Percentiles rank a stretch among this genome's conserved stretches.
Evolutionary conservation across 2,329 filamentous ascomycete species (phyloP).

Genomic region (Hypoxylon sp.): DNA sequence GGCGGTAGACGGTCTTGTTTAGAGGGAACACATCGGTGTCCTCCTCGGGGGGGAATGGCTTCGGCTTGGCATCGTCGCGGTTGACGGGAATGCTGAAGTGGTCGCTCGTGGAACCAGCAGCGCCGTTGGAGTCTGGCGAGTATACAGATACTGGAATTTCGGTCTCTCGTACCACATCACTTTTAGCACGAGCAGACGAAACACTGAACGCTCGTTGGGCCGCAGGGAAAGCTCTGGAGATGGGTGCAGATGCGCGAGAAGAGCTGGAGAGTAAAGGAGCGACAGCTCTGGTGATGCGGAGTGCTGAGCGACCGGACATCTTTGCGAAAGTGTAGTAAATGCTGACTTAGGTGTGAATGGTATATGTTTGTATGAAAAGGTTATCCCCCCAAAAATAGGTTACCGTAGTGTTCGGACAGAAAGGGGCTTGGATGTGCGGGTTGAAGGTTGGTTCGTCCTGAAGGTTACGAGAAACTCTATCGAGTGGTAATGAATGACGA

Average conservation of each 20-base stretch:
- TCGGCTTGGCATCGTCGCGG: constrained; percentile 61
- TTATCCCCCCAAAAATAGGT: neutral
- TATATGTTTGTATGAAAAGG: constrained; percentile 11
- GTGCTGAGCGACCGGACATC: constrained; percentile 54
- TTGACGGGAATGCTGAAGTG: constrained; percentile 70
- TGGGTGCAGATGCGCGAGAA: constrained; percentile 45
- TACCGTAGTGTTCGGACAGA: constrained; percentile 6
- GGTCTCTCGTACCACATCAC: constrained; percentile 69
- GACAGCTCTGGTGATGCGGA: constrained; percentile 53
- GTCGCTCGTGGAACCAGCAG: constrained; percentile 59
- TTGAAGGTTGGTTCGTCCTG: constrained; percentile 12
- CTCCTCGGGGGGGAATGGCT: constrained; percentile 60
- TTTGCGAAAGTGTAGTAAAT: constrained; percentile 31
- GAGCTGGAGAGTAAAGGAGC: constrained; percentile 50
- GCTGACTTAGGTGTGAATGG: constrained; percentile 8
- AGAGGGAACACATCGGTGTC: constrained; percentile 67
- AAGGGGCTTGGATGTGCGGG: constrained; percentile 15
- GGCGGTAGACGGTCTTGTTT: constrained; percentile 66
- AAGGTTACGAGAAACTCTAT: constrained; percentile 28
- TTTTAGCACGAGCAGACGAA: constrained; percentile 59
- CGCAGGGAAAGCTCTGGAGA: constrained; percentile 49
- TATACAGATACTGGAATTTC: constrained; percentile 71
- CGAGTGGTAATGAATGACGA: constrained; percentile 24
- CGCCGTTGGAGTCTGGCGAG: constrained; percentile 62
- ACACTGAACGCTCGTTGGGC: constrained; percentile 57